Conservation (phyloP, 2,329 filamentous ascomycete species). For the Escovopsis sp. region DNA sequence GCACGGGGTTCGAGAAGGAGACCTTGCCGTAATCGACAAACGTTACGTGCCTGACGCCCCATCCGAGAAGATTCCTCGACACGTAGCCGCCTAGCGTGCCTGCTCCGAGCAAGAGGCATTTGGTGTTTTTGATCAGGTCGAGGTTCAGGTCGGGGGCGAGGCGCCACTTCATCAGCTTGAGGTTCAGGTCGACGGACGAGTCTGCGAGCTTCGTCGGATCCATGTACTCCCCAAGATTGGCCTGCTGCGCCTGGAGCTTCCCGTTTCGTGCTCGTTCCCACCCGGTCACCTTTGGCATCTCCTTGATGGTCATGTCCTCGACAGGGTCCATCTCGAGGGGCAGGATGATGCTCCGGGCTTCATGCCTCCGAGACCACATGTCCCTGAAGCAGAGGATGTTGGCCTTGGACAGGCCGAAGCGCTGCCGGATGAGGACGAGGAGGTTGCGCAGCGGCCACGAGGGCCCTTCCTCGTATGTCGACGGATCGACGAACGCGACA, state of each 20-base stretch:
- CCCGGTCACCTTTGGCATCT: conserved; percentile 81
- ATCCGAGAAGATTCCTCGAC: conserved; percentile 79
- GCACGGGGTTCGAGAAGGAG: conserved; percentile 91
- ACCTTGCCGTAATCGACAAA: conserved; percentile 90
- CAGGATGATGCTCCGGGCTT: conserved; percentile 69
- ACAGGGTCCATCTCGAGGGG: conserved; percentile 42
- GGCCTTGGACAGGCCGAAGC: conserved; percentile 61
- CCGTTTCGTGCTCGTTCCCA: conserved; percentile 78
- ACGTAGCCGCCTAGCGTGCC: conserved; percentile 93
- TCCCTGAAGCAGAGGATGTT: conserved; percentile 89
- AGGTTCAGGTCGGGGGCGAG: conserved; percentile 80
- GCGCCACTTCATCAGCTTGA: conserved; percentile 98
- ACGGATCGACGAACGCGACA: conserved; percentile 82
- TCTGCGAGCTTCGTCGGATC: conserved; percentile 78
- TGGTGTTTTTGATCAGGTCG: conserved; percentile 77
- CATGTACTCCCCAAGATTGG: conserved; percentile 85
- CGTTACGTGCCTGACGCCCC: conserved; percentile 90
- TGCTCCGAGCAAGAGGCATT: conserved; percentile 78
- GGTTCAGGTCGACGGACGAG: conserved; percentile 86
- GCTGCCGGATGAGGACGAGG: conserved; percentile 66
- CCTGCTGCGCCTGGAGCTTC: conserved; percentile 63
- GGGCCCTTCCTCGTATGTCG: conserved; percentile 73
- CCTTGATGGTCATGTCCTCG: conserved; percentile 26
- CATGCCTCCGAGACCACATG: conserved; percentile 59
- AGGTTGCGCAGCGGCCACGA: conserved; percentile 91